Conservation (phyloP, 176 grass and related monocot species). For the Melocanna baccifera region DNA sequence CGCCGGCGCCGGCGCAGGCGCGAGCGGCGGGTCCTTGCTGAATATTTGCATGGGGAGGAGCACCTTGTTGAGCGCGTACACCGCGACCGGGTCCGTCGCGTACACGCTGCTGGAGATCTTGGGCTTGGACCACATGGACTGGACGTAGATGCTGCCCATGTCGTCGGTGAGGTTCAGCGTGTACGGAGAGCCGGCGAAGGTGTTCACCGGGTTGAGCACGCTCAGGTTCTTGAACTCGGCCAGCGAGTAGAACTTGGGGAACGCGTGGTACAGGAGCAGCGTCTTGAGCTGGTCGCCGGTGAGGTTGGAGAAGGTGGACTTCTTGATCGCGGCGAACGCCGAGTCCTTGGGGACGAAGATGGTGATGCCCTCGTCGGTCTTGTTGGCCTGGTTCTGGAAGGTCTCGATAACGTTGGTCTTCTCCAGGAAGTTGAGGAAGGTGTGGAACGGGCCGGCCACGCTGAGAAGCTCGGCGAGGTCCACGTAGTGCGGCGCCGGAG, state of each 20-base stretch:
- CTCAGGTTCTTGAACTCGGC: conserved; percentile 80
- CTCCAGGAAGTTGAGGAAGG: conserved; percentile 81
- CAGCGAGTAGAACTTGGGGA: conserved; percentile 75
- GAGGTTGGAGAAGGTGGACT: conserved; percentile 78
- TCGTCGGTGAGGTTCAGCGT: conserved; percentile 73
- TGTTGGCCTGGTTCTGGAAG: conserved; percentile 84
- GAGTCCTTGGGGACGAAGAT: conserved; percentile 84
- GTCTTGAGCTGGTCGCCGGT: conserved; percentile 73
- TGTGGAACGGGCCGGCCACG: conserved; percentile 76
- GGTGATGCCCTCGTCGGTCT: conserved; percentile 77
- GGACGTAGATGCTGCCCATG: conserved; percentile 58
- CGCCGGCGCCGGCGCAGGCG: conserved; percentile 55
- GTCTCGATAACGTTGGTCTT: conserved; percentile 75
- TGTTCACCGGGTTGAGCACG: conserved; percentile 69
- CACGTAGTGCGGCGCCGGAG: conserved; percentile 61
- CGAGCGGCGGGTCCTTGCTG: conserved; percentile 71
- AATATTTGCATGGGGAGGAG: conserved; percentile 81
- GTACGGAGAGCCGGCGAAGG: conserved; percentile 72
- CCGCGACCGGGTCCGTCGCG: conserved; percentile 62
- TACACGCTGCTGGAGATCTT: conserved; percentile 81
- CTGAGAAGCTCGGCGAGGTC: conserved; percentile 67
- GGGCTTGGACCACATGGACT: conserved; percentile 77
- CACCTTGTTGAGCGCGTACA: conserved; percentile 77
- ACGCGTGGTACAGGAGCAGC: conserved; percentile 83
- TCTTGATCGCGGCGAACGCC: conserved; percentile 63